Evolutionary conservation across 1,139 yeast species (phyloP).

Genomic region (Kodamaea arcana): DNA sequence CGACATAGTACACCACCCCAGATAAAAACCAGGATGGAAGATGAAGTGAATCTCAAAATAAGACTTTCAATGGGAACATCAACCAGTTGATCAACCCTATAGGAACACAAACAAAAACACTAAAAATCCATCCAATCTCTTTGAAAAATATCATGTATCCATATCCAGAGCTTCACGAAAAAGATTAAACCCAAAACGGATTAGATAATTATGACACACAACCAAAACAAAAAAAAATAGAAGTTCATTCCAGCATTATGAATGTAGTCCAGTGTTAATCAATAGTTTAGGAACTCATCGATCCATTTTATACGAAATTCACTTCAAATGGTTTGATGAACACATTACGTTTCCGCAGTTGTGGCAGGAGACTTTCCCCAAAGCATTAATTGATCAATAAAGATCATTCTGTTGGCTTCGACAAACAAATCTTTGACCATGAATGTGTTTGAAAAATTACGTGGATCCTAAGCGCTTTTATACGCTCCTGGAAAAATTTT

Average conservation of each 20-base stretch:
- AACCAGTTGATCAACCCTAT: slow-evolving; percentile 3
- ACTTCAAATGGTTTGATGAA: slow-evolving; percentile 29
- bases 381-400: slow-evolving; percentile 42
- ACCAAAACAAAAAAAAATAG: slow-evolving; percentile 3
- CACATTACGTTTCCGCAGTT: slow-evolving; percentile 59
- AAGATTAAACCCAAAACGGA: slow-evolving; percentile 15
- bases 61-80: neutral
- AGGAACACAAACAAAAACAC: slow-evolving; percentile 1
- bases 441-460: slow-evolving; percentile 41
- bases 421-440: slow-evolving; percentile 75
- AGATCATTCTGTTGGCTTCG: slow-evolving; percentile 69
- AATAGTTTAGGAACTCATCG: neutral
- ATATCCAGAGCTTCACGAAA: slow-evolving; percentile 14
- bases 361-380: slow-evolving; percentile 97
- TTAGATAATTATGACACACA: slow-evolving; percentile 8
- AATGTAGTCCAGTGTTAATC: neutral
- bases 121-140: slow-evolving; percentile 1
- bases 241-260: neutral
- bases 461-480: slow-evolving; percentile 2
- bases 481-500: slow-evolving; percentile 7
- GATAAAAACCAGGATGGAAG: slow-evolving; percentile 13
- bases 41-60: slow-evolving; percentile 2
- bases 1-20: slow-evolving; percentile 32
- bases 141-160: slow-evolving; percentile 1
- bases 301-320: neutral